Evolutionary conservation across 169 alveolate species (phyloP).

Genomic region (Amoebophrya sp.): DNA sequence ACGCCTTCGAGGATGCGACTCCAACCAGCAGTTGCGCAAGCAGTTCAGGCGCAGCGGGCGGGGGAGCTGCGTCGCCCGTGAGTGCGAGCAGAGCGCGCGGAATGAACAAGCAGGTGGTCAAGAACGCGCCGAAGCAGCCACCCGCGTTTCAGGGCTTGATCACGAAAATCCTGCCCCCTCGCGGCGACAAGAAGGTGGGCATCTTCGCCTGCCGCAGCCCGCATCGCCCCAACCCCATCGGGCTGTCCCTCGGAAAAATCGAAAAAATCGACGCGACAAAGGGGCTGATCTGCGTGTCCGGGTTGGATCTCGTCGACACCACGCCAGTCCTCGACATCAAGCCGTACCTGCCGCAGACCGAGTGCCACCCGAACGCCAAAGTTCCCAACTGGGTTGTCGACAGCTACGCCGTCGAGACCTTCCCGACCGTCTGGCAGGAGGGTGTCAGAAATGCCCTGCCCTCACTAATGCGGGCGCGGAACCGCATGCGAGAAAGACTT

Average conservation of each 20-base stretch:
- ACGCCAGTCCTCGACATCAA: conserved; percentile 10
- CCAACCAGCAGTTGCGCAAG: too few relatives aligned
- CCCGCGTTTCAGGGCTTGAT: background rate
- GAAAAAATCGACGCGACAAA: background rate
- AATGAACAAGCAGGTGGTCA: background rate
- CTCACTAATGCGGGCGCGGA: too few relatives aligned
- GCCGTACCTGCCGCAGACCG: conserved; percentile 18
- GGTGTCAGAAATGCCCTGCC: too few relatives aligned
- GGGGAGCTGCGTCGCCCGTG: too few relatives aligned
- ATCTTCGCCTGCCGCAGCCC: conserved; percentile 14
- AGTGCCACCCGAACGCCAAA: background rate
- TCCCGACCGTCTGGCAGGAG: background rate
- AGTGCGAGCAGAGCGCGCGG: too few relatives aligned
- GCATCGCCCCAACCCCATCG: conserved; percentile 14
- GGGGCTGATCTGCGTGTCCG: background rate
- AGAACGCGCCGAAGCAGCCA: too few relatives aligned
- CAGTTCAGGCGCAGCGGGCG: too few relatives aligned
- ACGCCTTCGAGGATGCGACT: too few relatives aligned
- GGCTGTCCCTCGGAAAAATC: background rate
- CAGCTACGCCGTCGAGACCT: background rate
- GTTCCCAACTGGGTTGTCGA: background rate
- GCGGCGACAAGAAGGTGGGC: background rate
- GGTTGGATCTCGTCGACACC: conserved; percentile 10
- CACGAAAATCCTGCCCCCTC: background rate
- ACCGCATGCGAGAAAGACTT: too few relatives aligned